These are phyloP conservation scores for Emericellopsis cladophorae DNA, from an alignment of 2,329 filamentous ascomycete species.

Conservation along the genomic window DNA sequence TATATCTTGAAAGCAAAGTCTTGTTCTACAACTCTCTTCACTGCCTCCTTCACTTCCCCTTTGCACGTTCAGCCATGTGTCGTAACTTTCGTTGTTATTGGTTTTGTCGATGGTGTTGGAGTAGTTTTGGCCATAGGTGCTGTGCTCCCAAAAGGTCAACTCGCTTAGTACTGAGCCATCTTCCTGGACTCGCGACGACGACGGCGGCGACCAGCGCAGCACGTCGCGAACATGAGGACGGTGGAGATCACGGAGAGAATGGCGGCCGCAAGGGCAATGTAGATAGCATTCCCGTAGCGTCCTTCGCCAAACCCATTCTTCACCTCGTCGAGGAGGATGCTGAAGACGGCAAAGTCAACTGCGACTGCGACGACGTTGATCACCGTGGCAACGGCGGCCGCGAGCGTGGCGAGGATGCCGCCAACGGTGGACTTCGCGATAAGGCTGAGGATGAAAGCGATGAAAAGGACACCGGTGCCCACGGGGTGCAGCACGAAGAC, in stretches of 20 bases:
- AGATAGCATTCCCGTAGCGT: conserved; percentile 40
- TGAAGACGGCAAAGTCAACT: conserved; percentile 46
- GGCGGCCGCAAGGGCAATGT: conserved; percentile 44
- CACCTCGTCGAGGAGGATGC: conserved; percentile 38
- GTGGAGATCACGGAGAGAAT: conserved; percentile 41
- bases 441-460: conserved; percentile 34
- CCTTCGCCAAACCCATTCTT: conserved; percentile 32
- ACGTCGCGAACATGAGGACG: conserved; percentile 47
- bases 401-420: conserved; percentile 35
- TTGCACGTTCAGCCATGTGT: too few species aligned
- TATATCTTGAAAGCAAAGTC: too few species aligned
- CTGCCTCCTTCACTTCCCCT: too few species aligned
- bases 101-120: too few species aligned
- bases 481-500: conserved; percentile 52
- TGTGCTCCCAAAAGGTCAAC: too few species aligned
- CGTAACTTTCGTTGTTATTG: too few species aligned
- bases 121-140: too few species aligned
- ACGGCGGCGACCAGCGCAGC: conserved; percentile 37
- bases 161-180: conserved; percentile 8
- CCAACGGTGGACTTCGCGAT: conserved; percentile 20
- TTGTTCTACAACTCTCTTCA: too few species aligned
- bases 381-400: conserved; percentile 35
- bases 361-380: conserved; percentile 33
- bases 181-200: conserved; percentile 13
- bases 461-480: conserved; percentile 41